Percentiles rank a stretch among this genome's conserved stretches.
Conservation (phyloP, 345 rosid species). For the Laguncularia racemosa region DNA sequence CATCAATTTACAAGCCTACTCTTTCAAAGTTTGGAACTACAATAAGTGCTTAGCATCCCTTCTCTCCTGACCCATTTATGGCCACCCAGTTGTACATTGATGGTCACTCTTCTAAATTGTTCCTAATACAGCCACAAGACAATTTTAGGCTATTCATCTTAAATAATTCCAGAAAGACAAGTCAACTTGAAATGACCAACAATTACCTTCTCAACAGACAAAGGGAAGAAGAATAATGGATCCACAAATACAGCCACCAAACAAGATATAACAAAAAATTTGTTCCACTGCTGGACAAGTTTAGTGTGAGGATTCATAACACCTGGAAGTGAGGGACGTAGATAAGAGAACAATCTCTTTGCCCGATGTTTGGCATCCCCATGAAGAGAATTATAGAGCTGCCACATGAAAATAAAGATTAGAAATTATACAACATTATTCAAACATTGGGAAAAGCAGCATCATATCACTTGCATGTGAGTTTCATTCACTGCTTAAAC, state of each 20-base stretch:
- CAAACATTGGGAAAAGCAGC: neutral
- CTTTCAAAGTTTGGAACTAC: too few relatives aligned
- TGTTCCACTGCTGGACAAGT: conserved; percentile 58
- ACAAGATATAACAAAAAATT: conserved; percentile 63
- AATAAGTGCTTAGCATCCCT: too few relatives aligned
- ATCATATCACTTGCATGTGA: neutral
- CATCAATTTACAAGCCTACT: too few relatives aligned
- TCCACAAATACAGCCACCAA: conserved; percentile 71
- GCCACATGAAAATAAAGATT: conserved; percentile 4
- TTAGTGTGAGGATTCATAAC: conserved; percentile 80
- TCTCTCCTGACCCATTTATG: too few relatives aligned
- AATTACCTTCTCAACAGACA: conserved; percentile 40
- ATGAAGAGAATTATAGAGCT: conserved; percentile 62
- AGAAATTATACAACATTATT: neutral
- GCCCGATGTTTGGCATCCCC: conserved; percentile 91
- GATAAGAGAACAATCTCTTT: conserved; percentile 32
- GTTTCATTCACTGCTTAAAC: neutral
- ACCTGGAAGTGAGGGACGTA: conserved; percentile 33
- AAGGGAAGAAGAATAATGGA: conserved; percentile 78
- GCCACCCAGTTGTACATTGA: too few relatives aligned
- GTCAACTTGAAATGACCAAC: neutral
- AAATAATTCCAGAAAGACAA: conserved; percentile 1
- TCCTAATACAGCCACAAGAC: neutral
- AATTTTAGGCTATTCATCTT: neutral
- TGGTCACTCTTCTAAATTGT: too few relatives aligned